Percentiles rank a stretch among this genome's conserved stretches.
These are phyloP conservation scores for Pythium aristosporum DNA, from an alignment of 352 stramenopile species.

Conservation along the genomic window DNA sequence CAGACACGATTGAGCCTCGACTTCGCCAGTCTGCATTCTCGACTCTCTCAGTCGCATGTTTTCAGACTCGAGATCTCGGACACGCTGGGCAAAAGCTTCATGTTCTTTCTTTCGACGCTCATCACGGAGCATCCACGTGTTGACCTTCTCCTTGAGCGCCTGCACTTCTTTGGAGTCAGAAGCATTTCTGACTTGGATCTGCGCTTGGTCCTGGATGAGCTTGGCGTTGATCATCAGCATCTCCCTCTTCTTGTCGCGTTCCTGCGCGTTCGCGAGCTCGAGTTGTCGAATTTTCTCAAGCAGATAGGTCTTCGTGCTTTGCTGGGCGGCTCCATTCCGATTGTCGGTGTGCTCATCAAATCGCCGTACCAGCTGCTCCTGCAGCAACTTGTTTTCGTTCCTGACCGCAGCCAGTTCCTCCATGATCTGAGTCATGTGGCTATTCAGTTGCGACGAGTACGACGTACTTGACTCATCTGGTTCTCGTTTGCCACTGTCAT, in stretches of 20 bases:
- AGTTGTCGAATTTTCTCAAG: conserved; percentile 50
- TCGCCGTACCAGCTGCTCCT: conserved; percentile 11
- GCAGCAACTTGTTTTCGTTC: conserved; percentile 41
- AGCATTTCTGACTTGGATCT: conserved; percentile 43
- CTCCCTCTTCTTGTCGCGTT: conserved; percentile 59
- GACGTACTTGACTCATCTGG: conserved; percentile 29
- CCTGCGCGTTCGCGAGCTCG: conserved; percentile 39
- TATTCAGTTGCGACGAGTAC: conserved; percentile 40
- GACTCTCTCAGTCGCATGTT: conserved; percentile 3
- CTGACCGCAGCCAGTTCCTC: conserved; percentile 48
- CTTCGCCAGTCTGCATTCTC: background rate
- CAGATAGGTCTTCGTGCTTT: conserved; percentile 32
- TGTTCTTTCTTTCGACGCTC: conserved; percentile 47
- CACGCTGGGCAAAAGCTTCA: conserved; percentile 17
- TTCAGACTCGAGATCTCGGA: conserved; percentile 24
- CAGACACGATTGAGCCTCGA: background rate
- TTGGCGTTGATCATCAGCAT: conserved; percentile 67
- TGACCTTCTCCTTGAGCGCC: conserved; percentile 50
- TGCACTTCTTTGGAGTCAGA: conserved; percentile 31
- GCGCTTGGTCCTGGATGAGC: conserved; percentile 62
- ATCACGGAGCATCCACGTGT: conserved; percentile 48
- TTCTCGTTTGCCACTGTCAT: conserved; percentile 39
- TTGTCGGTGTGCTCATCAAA: background rate
- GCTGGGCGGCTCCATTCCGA: background rate
- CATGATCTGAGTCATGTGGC: conserved; percentile 39